Base-by-base conservation (phyloP, 192 early-diverging fungal genomes). In the Podila clonocystis region DNA sequence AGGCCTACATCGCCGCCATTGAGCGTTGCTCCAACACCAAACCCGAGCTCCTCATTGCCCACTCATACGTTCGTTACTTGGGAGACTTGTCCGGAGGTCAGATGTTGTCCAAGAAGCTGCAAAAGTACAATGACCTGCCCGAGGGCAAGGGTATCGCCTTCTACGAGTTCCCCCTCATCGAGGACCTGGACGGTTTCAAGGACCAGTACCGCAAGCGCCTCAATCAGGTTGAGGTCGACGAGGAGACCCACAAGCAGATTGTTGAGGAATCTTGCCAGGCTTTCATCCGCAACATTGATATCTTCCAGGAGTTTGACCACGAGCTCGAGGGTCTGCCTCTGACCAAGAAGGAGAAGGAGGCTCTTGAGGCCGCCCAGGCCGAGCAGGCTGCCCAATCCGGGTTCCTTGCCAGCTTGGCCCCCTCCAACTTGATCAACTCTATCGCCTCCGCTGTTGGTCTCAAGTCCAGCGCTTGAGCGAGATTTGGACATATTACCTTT, bases 11-110 rank as follows among this genome's bases (percentile, higher is more conserved):
- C 22, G 64, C 71, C 9, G 64, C 83, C 19, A 89, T 90, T 67
- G 62, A 85, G 20, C 41, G 55, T 0, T 78, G 85, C 7, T 62
- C 70, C 30, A 67, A 55, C 22, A 30, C 63, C 5, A 79, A 75
- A 24, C 87, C 87, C 26, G 84, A 85, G 28, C 75, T 87, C 9
- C 63, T 90, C 28, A 62, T 87, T 24, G 86, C 89, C 17, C 88
- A 90, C 38, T 71, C 83, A 49, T 90, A 90, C 30, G 65, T 84
- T 12, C 84, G 89, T 8, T 90, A 90, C 59, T 45, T 90, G 8
- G 89, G 87, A 50, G 89, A 90, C 61, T 70, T 90, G 41, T 85
- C 82, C 13, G 88, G 89, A 34, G 89, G 89, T 30, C 87, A 88
- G 45, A 72, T 89, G 31, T 64, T 90, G 30, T 68, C 73, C 20